A percentile compares a stretch with the other conserved stretches of the same genome.
phyloP scores from a whole-genome alignment of 2,329 filamentous ascomycete species.

The Clonostachys rhizophaga region DNA sequence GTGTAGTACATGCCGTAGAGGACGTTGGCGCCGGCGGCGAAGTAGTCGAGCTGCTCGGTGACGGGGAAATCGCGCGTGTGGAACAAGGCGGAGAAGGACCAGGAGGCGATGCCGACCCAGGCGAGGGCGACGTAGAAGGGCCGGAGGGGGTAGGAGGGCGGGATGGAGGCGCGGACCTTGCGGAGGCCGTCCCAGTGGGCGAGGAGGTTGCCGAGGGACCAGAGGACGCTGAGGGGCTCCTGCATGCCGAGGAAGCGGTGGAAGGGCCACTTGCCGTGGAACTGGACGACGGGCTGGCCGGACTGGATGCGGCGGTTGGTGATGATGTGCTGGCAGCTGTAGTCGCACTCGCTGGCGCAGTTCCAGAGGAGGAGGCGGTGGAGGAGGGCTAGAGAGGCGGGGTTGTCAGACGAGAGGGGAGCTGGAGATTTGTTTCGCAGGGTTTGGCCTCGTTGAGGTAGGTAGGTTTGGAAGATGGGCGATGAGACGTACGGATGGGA shows the following conservation, averaged over 20 bases:
- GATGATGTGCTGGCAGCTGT: conserved; percentile 92
- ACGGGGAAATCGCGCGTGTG: conserved; percentile 80
- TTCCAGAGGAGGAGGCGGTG: conserved; percentile 88
- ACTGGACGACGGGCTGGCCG: conserved; percentile 74
- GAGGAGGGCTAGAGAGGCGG: conserved; percentile 59
- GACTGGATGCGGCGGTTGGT: conserved; percentile 66
- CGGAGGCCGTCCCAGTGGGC: conserved; percentile 77
- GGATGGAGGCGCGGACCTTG: conserved; percentile 66
- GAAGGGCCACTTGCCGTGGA: conserved; percentile 99
- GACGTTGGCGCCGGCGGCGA: conserved; percentile 84
- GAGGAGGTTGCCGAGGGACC: conserved; percentile 85
- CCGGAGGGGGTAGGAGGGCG: conserved; percentile 68
- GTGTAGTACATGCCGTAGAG: conserved; percentile 89
- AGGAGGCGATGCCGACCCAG: conserved; percentile 76
- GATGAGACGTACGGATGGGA: conserved; percentile 60
- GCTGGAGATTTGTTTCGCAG: conserved; percentile 2
- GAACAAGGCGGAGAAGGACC: conserved; percentile 87
- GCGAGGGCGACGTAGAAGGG: conserved; percentile 79
- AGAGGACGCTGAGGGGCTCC: conserved; percentile 89
- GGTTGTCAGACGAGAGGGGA: not conserved
- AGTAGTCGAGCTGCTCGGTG: conserved; percentile 96
- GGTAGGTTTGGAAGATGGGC: not conserved
- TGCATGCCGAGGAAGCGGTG: conserved; percentile 86
- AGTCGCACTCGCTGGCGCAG: conserved; percentile 93
- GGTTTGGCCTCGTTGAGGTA: conserved; percentile 4